Evolutionary conservation across 2,329 filamentous ascomycete genomes (phyloP).

Genomic region (Phoma sp.): DNA sequence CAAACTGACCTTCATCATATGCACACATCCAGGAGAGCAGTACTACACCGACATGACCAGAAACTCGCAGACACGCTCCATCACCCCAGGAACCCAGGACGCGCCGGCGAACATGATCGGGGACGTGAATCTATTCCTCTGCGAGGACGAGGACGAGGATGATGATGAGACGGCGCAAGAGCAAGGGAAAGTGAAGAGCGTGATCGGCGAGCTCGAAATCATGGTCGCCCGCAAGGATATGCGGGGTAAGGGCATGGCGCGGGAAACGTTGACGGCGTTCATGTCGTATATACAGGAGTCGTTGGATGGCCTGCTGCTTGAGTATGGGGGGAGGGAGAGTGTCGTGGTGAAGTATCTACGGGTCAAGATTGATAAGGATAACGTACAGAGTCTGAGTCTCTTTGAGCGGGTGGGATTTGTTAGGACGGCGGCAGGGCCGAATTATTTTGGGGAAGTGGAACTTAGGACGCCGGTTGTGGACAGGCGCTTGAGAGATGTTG

Average conservation of each 20-base stretch:
- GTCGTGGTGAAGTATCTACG: conserved; percentile 56
- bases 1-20: conserved; percentile 92
- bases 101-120: conserved; percentile 56
- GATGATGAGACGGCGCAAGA: conserved; percentile 22
- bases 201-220: conserved; percentile 79
- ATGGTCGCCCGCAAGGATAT: conserved; percentile 74
- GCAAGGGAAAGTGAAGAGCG: not conserved
- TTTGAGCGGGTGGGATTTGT: conserved; percentile 68
- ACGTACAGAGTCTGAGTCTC: conserved; percentile 62
- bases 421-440: conserved; percentile 57
- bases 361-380: conserved; percentile 67
- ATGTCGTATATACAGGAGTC: conserved; percentile 70
- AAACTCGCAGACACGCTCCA: not conserved
- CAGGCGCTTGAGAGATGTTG: conserved; percentile 1
- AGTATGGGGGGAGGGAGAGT: conserved; percentile 53
- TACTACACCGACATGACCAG: not conserved
- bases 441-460: conserved; percentile 74
- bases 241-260: conserved; percentile 70
- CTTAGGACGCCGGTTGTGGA: conserved; percentile 13
- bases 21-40: conserved; percentile 41
- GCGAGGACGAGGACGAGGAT: conserved; percentile 39
- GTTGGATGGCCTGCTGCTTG: conserved; percentile 60
- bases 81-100: conserved; percentile 55
- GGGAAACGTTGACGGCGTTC: conserved; percentile 70
- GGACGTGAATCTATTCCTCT: conserved; percentile 73